Base-by-base conservation (phyloP, 2,329 filamentous ascomycete genomes). In the Atkinsonella texensis region DNA sequence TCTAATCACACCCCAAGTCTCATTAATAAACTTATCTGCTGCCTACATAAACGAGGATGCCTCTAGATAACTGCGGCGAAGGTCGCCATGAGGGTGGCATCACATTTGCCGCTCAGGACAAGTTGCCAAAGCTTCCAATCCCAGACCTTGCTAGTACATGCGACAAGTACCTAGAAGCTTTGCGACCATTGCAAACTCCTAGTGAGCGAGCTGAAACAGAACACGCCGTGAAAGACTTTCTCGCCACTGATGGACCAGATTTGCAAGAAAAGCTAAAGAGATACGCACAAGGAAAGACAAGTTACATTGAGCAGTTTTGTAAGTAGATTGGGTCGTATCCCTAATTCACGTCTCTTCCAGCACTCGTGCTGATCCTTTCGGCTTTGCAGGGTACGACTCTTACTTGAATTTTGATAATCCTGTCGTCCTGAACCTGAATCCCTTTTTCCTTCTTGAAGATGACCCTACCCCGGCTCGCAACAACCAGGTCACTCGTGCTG, bases 231-330 rank as follows among this genome's bases (percentile, higher is more conserved):
- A 75, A 84, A 11, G 89, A 95, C 32, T 97, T 97, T 58, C 69
- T 96, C 41, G 83, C 78, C 59, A 73, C 76, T 0, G 90, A 96
- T 56, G 93, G 93, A 0, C 87, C 86, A 0, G 81, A 85, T 45
- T 70, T 98, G 46, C 90, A 98, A 64, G 88, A 93, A 55, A 90
- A 85, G 67, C 70, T 97, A 52, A 93, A 90, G 72, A 83, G 84
- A 61, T 98, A 97, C 72, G 90, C 93, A 9, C 83, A 81, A 47
- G 89, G 86, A 44, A 91, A 90, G 70, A 88, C 88, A 39, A 97
- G 91, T 68, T 98, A 96, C 65, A 97, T 98, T 60, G 93, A 97
- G 65, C 93, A 98, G 62, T 98, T 98, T 61, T 98, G 91, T 95
- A 79, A 65, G 87, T 77, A 41, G 41, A 31, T 20, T 38, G 13